Percentiles rank a stretch among this genome's conserved stretches.
Evolutionary conservation across 2,329 filamentous ascomycete species (phyloP).

Genomic region (Microdochium paspali): DNA sequence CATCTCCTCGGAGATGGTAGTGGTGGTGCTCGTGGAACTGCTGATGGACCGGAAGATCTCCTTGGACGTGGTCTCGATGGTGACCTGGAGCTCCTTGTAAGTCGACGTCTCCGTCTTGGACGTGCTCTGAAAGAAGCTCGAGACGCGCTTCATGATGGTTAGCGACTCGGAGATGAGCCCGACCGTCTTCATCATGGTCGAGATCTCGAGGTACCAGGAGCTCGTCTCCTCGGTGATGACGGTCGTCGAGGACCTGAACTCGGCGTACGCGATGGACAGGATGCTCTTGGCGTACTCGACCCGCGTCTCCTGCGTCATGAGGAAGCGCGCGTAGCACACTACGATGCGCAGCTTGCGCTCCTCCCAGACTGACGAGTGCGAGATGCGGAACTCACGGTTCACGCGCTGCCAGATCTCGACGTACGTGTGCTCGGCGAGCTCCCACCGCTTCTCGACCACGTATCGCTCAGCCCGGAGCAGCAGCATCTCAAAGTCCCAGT

Average conservation of each 20-base stretch:
- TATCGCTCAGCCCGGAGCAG: too few species aligned
- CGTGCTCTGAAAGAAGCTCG: conserved; percentile 24
- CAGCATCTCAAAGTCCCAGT: conserved; percentile 16
- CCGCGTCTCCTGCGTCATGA: conserved; percentile 30
- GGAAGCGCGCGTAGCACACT: conserved; percentile 33
- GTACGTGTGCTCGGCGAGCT: conserved; percentile 33
- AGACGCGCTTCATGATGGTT: conserved; percentile 32
- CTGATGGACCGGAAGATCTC: conserved; percentile 27
- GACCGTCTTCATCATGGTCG: conserved; percentile 33
- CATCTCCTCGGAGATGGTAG: conserved; percentile 26
- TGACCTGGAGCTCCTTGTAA: conserved; percentile 31
- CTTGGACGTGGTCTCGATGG: conserved; percentile 28
- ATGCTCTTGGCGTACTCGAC: conserved; percentile 32
- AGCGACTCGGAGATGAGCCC: conserved; percentile 32
- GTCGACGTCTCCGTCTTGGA: conserved; percentile 18
- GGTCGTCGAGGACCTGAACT: conserved; percentile 33
- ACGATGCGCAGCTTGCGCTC: conserved; percentile 35
- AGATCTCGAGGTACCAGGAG: conserved; percentile 26
- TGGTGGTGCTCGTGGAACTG: conserved; percentile 17
- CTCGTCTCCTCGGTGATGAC: conserved; percentile 25
- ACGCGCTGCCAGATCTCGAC: conserved; percentile 42
- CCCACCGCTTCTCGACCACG: conserved; percentile 8
- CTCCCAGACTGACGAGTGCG: conserved; percentile 32
- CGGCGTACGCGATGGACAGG: conserved; percentile 34
- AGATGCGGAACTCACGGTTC: conserved; percentile 30